phyloP scores from a whole-genome alignment of 108 stramenopile genomes.

The Conticribra guillardii region DNA sequence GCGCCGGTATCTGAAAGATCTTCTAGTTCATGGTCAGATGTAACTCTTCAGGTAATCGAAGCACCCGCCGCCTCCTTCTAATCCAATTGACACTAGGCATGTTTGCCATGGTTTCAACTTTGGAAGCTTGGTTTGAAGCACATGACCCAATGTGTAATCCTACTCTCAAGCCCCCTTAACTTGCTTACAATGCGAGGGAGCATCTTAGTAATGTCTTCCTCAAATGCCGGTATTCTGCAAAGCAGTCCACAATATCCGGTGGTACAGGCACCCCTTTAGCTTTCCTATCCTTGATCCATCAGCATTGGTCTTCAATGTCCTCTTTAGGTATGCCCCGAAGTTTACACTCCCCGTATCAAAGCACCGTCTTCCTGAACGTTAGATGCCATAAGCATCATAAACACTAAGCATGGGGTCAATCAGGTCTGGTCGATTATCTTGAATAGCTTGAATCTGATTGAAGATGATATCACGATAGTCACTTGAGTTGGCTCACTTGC shows the following conservation, averaged over 20 bases:
- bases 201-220: conserved; percentile 4
- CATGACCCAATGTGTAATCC: too few relatives aligned
- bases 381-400: neutral
- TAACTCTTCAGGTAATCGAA: too few relatives aligned
- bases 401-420: neutral
- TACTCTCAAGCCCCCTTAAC: neutral
- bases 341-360: too few relatives aligned
- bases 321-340: too few relatives aligned
- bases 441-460: neutral
- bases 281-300: conserved; percentile 5
- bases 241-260: neutral
- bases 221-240: conserved; percentile 4
- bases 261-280: neutral
- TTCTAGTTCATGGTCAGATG: too few relatives aligned
- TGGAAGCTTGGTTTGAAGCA: too few relatives aligned
- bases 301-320: neutral
- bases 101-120: too few relatives aligned
- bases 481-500: neutral
- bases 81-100: too few relatives aligned
- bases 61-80: too few relatives aligned
- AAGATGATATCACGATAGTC: neutral
- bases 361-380: neutral
- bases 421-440: too few relatives aligned
- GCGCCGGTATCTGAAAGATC: too few relatives aligned
- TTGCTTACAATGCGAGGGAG: neutral